Evolutionary conservation across 768 basidiomycete species (phyloP), one percentile per base, ranked within the genome.

Genomic region (Boletellus sp.): DNA sequence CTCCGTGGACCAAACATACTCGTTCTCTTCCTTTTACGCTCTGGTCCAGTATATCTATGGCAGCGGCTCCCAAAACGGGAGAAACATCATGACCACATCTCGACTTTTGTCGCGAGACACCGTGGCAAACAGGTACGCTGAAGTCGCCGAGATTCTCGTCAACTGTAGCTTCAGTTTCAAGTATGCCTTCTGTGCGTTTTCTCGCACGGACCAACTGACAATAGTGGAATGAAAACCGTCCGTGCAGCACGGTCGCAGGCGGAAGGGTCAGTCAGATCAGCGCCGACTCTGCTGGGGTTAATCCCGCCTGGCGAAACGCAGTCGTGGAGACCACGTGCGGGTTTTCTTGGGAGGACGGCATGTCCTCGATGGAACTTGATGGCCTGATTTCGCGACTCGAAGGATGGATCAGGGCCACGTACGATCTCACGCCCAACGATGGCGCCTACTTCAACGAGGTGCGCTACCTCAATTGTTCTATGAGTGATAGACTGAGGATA

Each of bases 401-500:
- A 28, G 47, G 36, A 39, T 61, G 53, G 45, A 54, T 62, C 40
- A 42, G 52, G 4, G 46, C 67, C 8, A 62, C 70, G n/a, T 59
- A 70, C 6, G 70, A 69, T 20, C 54, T 74, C 9, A 59, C 61
- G 2, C 66, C 67, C 1, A 37, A 57, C 11, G 60, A 63, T 4
- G 76, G 73, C 4, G 67, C 77, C 2, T 78, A 80, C 58, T 67
- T 75, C 40, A 77, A 79, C 56, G 77, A 79, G 70, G 77, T 73
- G 20, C 22, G 66, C 53, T 12, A 3, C 6, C 7, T 4, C n/a
- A 15, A 17, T 13, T 8, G 12, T n/a, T 4, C 13, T 36, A 16
- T 4, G 22, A 17, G 1, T 26, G 13, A 19, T 15, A 20, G 5
- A 22, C 16, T 23, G 9, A 16, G 1, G 11, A 17, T 4, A 2